Base-by-base conservation (phyloP, 305 asterid genomes). In the Solanum hybrid region DNA sequence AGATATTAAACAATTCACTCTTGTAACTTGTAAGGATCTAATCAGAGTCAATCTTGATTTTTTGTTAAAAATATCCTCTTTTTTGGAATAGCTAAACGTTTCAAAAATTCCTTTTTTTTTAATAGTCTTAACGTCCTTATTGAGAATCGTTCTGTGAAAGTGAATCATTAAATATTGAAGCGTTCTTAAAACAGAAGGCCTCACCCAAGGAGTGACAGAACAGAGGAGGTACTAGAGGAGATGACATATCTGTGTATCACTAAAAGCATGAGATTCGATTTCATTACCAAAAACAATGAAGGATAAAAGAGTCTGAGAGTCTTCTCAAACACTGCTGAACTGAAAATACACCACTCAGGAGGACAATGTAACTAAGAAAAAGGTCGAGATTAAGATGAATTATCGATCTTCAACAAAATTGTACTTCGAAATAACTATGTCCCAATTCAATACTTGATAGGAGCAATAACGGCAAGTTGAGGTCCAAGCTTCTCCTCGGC, bases 401-500 rank as follows among this genome's bases (percentile, higher is more conserved):
- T 29, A 27, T 20, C 42, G 32, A 46, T 84, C 42, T 84, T 22
- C 31, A 51, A 84, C 42, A 84, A 84, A 84, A 84, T 84, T 51
- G 38, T 56, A 84, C 31, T 84, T 84, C 20, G 6, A 16, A 84
- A 51, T 51, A 11, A 27, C 38, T 29, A 51, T 29, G 42, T 84
- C 20, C 75, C 31, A 51, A 26, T 76, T 89, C 85, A 89, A 76
- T 90, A 90, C 86, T 90, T 90, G 86, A 88, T 88, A 4, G 91
- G 85, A 26, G 90, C 85, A 56, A 90, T 82, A 80, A 90, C 72
- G 5, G 86, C 87, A 6, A 90, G 90, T 85, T 90, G 92, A 88
- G 92, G 56, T 24, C 89, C 92, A n/a, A 90, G 90, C 60, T 88
- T 90, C 86, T 88, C 92, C 86, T 90, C 90, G 1, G 90, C 92